Evolutionary conservation across 192 early-diverging fungal species (phyloP).

Genomic region (Gaertneriomyces sp.): DNA sequence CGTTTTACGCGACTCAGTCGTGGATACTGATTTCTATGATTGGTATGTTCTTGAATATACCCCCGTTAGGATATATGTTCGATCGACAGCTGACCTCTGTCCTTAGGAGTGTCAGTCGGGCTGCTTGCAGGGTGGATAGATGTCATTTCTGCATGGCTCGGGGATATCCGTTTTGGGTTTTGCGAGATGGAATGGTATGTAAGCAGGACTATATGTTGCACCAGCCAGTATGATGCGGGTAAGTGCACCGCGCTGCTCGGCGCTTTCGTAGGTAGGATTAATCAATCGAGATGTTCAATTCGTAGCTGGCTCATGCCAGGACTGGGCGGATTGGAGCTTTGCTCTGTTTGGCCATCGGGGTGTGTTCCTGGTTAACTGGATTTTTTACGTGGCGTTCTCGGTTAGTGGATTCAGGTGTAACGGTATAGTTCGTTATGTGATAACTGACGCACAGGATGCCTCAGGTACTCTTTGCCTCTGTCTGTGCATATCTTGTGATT

Average conservation of each 20-base stretch:
- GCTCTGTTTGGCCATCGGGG: conserved; percentile 47
- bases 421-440: too few relatives aligned
- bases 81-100: background rate
- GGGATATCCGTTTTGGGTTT: conserved; percentile 81
- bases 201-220: conserved; percentile 89
- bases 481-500: conserved; percentile 72
- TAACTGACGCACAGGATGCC: too few relatives aligned
- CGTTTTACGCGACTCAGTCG: conserved; percentile 67
- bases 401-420: conserved; percentile 4
- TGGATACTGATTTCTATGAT: conserved; percentile 82
- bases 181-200: conserved; percentile 84
- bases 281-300: background rate
- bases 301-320: conserved; percentile 59
- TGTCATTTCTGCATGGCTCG: conserved; percentile 84
- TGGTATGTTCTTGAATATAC: conserved; percentile 42
- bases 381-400: conserved; percentile 71
- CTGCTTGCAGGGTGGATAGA: conserved; percentile 84
- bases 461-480: conserved; percentile 66
- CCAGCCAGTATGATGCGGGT: conserved; percentile 53
- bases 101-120: conserved; percentile 58
- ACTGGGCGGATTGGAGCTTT: conserved; percentile 73
- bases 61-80: background rate
- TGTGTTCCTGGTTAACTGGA: conserved; percentile 66
- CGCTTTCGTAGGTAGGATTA: background rate
- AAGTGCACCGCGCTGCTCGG: background rate